Evolutionary conservation across 2,329 filamentous ascomycete genomes (phyloP), one percentile per base, ranked within the genome.

Genomic region (Aspergillus jensenii): DNA sequence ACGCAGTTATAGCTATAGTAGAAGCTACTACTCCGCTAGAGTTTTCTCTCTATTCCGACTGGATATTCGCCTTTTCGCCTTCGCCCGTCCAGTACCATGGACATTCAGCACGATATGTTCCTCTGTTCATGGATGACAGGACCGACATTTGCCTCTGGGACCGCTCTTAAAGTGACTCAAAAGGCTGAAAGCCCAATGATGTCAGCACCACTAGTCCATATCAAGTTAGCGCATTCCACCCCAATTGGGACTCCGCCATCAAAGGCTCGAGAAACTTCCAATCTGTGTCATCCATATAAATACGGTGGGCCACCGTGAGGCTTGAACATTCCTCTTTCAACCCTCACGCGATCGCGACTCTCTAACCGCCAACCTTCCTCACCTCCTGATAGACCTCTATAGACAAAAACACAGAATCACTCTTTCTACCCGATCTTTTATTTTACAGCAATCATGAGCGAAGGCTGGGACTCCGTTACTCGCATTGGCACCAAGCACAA

Each of bases 401-500:
- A 19, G 19, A 44, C 37, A 33, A 9, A 25, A 6, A 33, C 37
- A 17, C 8, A 35, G 5, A n/a, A 33, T 25, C 17, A 17, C 19
- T 50, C 3, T 25, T 17, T 53, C 31, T 41, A 33, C 52, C 54
- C 53, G 25, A 27, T 41, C 31, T 50, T 43, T 37, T 15, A 35
- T 15, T 19, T 56, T 41, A 50, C 52, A 37, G 46, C 60, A 69
- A 78, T 67, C 67, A 84, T 86, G 87, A 87, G 89, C 72, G 91
- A 96, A 37, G 35, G 35, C 71, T 98, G 93, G 93, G 90, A 96
- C 70, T 78, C 80, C 67, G 87, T 90, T 68, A 96, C 92, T 79
- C 96, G 95, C 84, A 98, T 99, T 74, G 95, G 95, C 72, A 91
- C 87, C 85, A 93, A 90, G 79, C 85, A 84, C 72, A 87, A 87